phyloP scores from a whole-genome alignment of 2,329 filamentous ascomycete species.

The Chalaropsis ovoidea region DNA sequence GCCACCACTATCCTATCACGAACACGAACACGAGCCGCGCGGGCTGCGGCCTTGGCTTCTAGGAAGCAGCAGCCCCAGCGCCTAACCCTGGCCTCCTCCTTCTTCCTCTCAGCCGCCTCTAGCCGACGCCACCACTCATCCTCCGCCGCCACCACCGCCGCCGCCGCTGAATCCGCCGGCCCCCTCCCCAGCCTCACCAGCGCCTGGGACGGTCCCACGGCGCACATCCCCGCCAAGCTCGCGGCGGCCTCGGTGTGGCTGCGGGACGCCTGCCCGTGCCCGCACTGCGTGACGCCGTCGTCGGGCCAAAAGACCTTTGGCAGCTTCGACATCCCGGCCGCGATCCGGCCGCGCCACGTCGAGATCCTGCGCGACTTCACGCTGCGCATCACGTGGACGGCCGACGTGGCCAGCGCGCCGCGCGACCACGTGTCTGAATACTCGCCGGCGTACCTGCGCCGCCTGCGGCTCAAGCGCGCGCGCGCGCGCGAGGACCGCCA shows the following conservation, averaged over 20 bases:
- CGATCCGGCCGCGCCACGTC: slow-evolving; percentile 32
- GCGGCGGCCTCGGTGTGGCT: slow-evolving; percentile 31
- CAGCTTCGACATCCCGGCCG: slow-evolving; percentile 35
- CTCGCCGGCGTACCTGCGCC: slow-evolving; percentile 29
- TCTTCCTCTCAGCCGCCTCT: not conserved
- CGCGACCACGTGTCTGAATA: slow-evolving; percentile 35
- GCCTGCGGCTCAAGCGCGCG: slow-evolving; percentile 19
- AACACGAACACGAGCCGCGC: slow-evolving; percentile 1
- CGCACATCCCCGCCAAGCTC: slow-evolving; percentile 16
- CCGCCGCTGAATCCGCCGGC: not conserved
- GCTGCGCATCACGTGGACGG: slow-evolving; percentile 51
- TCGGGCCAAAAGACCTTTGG: slow-evolving; percentile 50
- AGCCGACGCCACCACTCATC: slow-evolving; percentile 5
- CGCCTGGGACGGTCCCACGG: slow-evolving; percentile 5
- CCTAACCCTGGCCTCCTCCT: not conserved
- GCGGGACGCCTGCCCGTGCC: slow-evolving; percentile 47
- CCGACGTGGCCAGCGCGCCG: slow-evolving; percentile 33
- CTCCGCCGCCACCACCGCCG: not conserved
- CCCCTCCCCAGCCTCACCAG: slow-evolving; percentile 3
- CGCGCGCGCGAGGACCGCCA: not conserved
- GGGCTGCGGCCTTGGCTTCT: not conserved
- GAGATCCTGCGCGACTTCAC: slow-evolving; percentile 34
- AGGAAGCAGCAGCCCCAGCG: not conserved
- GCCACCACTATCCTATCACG: not conserved
- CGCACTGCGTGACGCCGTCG: slow-evolving; percentile 44